These are phyloP conservation scores for Phlebiopsis gigantea DNA, from an alignment of 768 basidiomycete genomes.

Conservation along the genomic window DNA sequence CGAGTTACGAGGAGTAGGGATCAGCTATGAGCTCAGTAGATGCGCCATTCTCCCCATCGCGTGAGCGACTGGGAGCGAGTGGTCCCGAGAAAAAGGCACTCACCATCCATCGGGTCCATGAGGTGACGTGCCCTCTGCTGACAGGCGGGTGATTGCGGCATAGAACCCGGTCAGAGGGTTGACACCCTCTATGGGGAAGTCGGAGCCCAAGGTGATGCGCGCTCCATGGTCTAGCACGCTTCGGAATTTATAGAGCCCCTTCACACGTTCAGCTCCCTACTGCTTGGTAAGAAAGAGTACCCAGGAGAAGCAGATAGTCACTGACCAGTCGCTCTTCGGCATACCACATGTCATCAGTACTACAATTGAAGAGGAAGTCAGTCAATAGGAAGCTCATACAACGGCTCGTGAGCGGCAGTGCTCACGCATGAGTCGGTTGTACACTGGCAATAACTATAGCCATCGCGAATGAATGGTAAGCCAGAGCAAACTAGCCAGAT, in stretches of 20 bases:
- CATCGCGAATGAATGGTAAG: neutral
- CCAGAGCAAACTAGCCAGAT: neutral
- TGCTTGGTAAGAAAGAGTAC: neutral
- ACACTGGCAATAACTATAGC: slow-evolving; percentile 78
- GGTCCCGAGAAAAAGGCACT: slow-evolving; percentile 18
- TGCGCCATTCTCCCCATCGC: neutral
- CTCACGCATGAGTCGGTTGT: slow-evolving; percentile 86
- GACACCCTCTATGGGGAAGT: slow-evolving; percentile 85
- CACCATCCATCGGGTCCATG: slow-evolving; percentile 83
- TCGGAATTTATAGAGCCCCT: slow-evolving; percentile 83
- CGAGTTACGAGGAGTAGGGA: neutral
- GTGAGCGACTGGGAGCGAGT: neutral
- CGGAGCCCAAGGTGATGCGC: slow-evolving; percentile 76
- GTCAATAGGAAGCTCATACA: slow-evolving; percentile 3
- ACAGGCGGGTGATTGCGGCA: slow-evolving; percentile 78
- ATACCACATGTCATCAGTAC: slow-evolving; percentile 87
- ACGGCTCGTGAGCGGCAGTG: slow-evolving; percentile 14
- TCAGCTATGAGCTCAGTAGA: neutral
- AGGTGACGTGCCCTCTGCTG: slow-evolving; percentile 67
- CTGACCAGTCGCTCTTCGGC: slow-evolving; percentile 75
- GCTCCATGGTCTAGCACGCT: slow-evolving; percentile 60
- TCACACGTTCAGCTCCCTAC: slow-evolving; percentile 79
- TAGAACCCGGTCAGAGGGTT: slow-evolving; percentile 84
- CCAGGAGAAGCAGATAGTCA: slow-evolving; percentile 6
- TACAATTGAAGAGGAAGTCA: slow-evolving; percentile 22